Base-by-base conservation (phyloP, 371 early-diverging fungal species). In the Haplosporangium sp. region DNA sequence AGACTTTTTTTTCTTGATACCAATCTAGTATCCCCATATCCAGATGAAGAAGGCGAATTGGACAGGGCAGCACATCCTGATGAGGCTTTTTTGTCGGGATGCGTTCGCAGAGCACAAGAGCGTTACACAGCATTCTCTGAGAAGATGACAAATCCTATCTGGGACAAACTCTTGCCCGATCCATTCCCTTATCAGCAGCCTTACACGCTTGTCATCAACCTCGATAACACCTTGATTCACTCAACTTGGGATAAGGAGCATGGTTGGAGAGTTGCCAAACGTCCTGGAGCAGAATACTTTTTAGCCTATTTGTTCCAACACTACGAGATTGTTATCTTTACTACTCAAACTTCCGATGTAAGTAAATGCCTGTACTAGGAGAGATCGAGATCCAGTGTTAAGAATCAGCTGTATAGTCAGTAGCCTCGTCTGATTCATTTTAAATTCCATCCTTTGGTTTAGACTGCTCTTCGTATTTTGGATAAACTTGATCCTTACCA, bases 271-370 rank as follows among this genome's bases (percentile, higher is more conserved):
- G 93, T 93, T 63, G 96, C 96, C 38, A 96, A 96, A 82, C 91
- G 99, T 56, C 99, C 99, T 17, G 97, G 96, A 58, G 93, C 95
- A 52, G 98, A 99, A 66, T 94, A 96, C 75, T 97, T 99, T 84
- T 77, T 99, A 38, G 89, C 94, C 48, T 95, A 96, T 85, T 84
- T 98, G 83, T 88, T 92, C 61, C 92, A 94, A 76, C 93, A 94
- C 85, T 98, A 90, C 83, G 99, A 99, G 86, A 90, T 98, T 67
- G 98, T 99, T 40, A 89, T 99, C 44, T 98, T 95, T 76, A 96
- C 98, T 48, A 94, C 92, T 56, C 93, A 95, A 71, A 91, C 92
- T 6, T 85, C 88, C 4, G 78, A 85, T 59, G 82, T 84, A 78
- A 53, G 71, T 70, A 17, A 6, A 27, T 2, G 2, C 27, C 40